A percentile compares a stretch with the other conserved stretches of the same genome.
Conservation (phyloP, 2,329 filamentous ascomycete genomes). For the Thielaviopsis cerberus region DNA sequence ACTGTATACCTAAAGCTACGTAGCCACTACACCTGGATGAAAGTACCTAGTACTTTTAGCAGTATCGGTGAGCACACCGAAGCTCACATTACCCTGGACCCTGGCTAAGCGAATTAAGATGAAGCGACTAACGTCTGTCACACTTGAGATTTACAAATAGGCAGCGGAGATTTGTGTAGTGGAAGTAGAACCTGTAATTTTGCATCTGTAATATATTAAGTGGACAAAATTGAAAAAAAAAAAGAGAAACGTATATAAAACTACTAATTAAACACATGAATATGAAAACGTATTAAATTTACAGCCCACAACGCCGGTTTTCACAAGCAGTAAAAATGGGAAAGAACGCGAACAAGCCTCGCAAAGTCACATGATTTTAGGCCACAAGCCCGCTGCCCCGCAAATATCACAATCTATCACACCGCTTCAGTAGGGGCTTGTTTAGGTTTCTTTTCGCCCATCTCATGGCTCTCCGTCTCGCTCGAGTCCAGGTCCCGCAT, state of each 20-base stretch:
- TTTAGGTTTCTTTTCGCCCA: conserved; percentile 7
- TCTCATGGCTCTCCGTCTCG: conserved; percentile 5
- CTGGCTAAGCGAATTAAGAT: neutral
- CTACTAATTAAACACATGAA: too few species aligned
- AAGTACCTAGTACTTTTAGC: neutral
- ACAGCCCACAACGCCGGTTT: neutral
- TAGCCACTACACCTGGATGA: neutral
- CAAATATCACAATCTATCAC: neutral
- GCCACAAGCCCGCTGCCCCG: neutral
- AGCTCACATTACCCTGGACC: neutral
- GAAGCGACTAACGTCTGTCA: neutral
- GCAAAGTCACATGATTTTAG: neutral
- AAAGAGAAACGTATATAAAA: neutral
- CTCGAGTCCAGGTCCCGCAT: neutral
- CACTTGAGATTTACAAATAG: neutral
- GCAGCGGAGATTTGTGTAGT: neutral
- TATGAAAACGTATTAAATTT: neutral
- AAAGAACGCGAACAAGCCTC: neutral
- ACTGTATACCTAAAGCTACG: neutral
- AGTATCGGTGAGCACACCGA: neutral
- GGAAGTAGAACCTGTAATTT: neutral
- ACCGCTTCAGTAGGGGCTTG: neutral
- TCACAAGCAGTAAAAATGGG: neutral
- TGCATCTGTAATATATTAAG: too few species aligned
- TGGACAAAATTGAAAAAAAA: too few species aligned